Percentiles rank a stretch among this genome's conserved stretches.
Conservation (phyloP, 2,329 filamentous ascomycete genomes). For the Amesomyces nigricolor region DNA sequence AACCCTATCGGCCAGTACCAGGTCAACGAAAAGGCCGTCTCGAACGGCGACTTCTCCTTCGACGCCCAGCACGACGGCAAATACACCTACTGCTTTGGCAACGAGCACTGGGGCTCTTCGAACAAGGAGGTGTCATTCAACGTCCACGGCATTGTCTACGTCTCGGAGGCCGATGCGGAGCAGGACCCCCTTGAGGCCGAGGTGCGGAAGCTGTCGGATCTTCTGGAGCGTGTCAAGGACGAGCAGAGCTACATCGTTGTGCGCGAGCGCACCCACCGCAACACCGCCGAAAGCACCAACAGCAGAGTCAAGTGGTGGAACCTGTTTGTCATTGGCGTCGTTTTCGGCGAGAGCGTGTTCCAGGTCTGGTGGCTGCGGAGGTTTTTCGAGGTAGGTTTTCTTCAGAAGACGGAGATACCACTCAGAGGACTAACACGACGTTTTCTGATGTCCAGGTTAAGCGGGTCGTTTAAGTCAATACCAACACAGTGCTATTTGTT, state of each 20-base stretch:
- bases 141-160: slow-evolving; percentile 96
- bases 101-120: slow-evolving; percentile 94
- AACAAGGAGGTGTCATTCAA: slow-evolving; percentile 99
- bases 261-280: slow-evolving; percentile 91
- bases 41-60: slow-evolving; percentile 91
- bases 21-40: slow-evolving; percentile 72
- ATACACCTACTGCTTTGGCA: slow-evolving; percentile 97
- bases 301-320: slow-evolving; percentile 99
- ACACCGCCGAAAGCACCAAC: slow-evolving; percentile 98
- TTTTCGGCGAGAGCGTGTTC: slow-evolving; percentile 89
- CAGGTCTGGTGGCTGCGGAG: slow-evolving; percentile 99
- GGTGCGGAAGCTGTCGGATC: slow-evolving; percentile 77
- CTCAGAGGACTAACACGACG: neutral
- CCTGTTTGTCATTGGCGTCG: slow-evolving; percentile 84
- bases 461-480: slow-evolving; percentile 25
- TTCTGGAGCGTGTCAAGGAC: slow-evolving; percentile 89
- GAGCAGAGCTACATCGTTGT: slow-evolving; percentile 97
- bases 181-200: slow-evolving; percentile 87
- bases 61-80: slow-evolving; percentile 78
- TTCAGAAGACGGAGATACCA: too few species aligned
- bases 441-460: slow-evolving; percentile 21
- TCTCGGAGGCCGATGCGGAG: slow-evolving; percentile 77
- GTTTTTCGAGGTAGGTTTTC: slow-evolving; percentile 80
- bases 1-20: slow-evolving; percentile 72
- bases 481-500: slow-evolving; percentile 6